These are phyloP conservation scores for Vanderwaltozyma verrucispora DNA, from an alignment of 805 yeast species.

Conservation along the genomic window DNA sequence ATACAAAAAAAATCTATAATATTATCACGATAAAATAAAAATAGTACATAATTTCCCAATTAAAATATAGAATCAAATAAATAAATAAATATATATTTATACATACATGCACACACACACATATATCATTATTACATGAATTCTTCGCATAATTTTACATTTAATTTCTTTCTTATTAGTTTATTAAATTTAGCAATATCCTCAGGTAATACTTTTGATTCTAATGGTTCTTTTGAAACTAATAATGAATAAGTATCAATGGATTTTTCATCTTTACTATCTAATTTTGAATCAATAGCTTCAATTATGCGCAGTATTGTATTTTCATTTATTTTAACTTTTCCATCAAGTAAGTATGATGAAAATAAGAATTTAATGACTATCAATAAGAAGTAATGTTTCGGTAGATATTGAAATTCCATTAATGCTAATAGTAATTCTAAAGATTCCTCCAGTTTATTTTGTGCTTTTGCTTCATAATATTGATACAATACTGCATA, in stretches of 20 bases:
- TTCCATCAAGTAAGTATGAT: constrained; percentile 13
- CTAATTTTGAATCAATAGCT: constrained; percentile 17
- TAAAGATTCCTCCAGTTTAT: constrained; percentile 19
- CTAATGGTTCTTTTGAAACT: constrained; percentile 1
- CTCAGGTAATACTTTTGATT: constrained; percentile 8
- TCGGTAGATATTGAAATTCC: constrained; percentile 23
- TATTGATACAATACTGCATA: constrained; percentile 52
- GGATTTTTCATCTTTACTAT: constrained; percentile 10
- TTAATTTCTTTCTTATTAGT: constrained; percentile 15
- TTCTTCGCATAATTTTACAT: constrained; percentile 24
- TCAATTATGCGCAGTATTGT: constrained; percentile 16
- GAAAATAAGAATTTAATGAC: constrained; percentile 22
- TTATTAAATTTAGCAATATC: constrained; percentile 10
- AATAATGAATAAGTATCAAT: constrained; percentile 11
- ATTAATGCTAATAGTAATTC: constrained; percentile 15
- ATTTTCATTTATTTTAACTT: constrained; percentile 15
- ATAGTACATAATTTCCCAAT: too few species aligned
- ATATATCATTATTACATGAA: constrained; percentile 13
- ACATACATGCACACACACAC: too few species aligned
- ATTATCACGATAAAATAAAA: too few species aligned
- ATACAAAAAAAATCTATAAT: too few species aligned
- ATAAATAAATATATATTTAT: too few species aligned
- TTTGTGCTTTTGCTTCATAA: constrained; percentile 27
- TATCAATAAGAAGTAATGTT: constrained; percentile 19
- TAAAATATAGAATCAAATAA: too few species aligned